Conservation (phyloP, 2,329 filamentous ascomycete species). For the Ascochyta clinopodiicola region DNA sequence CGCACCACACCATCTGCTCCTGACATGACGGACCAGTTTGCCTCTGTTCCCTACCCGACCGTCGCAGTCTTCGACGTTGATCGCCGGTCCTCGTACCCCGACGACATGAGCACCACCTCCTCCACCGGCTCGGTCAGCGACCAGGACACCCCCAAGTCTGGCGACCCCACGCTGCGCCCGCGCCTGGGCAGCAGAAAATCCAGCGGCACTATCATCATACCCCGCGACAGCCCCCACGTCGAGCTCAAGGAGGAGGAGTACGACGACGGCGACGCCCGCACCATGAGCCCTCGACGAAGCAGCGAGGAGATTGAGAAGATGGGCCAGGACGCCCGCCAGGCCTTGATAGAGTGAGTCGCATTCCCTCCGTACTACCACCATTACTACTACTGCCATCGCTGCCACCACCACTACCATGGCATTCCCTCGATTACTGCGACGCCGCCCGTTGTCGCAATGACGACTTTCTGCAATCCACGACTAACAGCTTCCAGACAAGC, state of each 20-base stretch:
- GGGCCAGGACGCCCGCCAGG: conserved; percentile 77
- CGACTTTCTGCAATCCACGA: not conserved
- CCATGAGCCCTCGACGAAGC: conserved; percentile 92
- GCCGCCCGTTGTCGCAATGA: too few species aligned
- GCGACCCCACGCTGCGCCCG: conserved; percentile 64
- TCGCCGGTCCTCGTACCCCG: conserved; percentile 34
- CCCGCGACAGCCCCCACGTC: conserved; percentile 75
- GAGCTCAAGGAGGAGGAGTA: conserved; percentile 77
- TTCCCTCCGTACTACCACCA: not conserved
- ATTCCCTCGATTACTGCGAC: too few species aligned
- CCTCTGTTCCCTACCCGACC: conserved; percentile 37
- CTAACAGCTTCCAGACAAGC: conserved; percentile 71
- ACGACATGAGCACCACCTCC: conserved; percentile 48
- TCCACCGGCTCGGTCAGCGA: conserved; percentile 55
- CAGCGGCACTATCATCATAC: conserved; percentile 82
- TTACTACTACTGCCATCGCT: not conserved
- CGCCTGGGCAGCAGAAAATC: conserved; percentile 76
- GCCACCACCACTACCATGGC: not conserved
- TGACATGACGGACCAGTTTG: conserved; percentile 29
- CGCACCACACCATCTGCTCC: conserved; percentile 19
- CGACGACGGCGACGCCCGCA: conserved; percentile 85
- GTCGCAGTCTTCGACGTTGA: conserved; percentile 27
- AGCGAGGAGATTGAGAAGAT: conserved; percentile 90
- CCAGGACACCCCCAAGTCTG: conserved; percentile 42
- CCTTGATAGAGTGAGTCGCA: conserved; percentile 64